Percentiles rank a stretch among this genome's conserved stretches.
Conservation (phyloP, 2,329 filamentous ascomycete genomes). For the Metarhizium guizhouense region DNA sequence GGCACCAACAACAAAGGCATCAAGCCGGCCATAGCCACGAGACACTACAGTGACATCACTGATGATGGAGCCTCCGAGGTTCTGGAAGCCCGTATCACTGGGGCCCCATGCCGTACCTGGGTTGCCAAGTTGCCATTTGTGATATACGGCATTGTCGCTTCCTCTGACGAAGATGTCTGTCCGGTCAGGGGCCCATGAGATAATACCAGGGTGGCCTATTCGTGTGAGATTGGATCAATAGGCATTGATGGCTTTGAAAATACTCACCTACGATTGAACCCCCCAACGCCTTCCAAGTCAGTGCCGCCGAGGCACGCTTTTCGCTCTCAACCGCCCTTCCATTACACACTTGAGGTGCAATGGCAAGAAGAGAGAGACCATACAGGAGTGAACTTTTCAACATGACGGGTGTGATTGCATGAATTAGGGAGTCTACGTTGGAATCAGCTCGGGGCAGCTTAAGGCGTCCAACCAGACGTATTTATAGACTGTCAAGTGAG, state of each 20-base stretch:
- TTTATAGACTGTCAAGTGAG: no score
- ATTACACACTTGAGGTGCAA: background rate
- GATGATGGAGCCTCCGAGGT: constrained; percentile 8
- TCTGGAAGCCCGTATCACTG: constrained; percentile 10
- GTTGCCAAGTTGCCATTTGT: background rate
- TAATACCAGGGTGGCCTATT: background rate
- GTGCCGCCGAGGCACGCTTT: background rate
- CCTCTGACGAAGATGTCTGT: constrained; percentile 1
- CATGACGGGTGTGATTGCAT: background rate
- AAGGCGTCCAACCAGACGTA: no score
- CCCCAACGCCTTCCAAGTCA: background rate
- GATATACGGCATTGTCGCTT: background rate
- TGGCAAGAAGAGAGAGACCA: background rate
- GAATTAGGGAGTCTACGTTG: no score
- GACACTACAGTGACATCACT: constrained; percentile 13
- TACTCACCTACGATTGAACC: background rate
- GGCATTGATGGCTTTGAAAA: background rate
- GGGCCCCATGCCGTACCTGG: background rate
- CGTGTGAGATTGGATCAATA: background rate
- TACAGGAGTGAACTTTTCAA: background rate
- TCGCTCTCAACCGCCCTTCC: background rate
- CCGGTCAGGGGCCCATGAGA: background rate
- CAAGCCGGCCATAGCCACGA: constrained; percentile 14
- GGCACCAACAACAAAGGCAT: constrained; percentile 14
- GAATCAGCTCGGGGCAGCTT: no score